Conservation (phyloP, 2,329 filamentous ascomycete genomes). For the Pestalotiopsis sp. region DNA sequence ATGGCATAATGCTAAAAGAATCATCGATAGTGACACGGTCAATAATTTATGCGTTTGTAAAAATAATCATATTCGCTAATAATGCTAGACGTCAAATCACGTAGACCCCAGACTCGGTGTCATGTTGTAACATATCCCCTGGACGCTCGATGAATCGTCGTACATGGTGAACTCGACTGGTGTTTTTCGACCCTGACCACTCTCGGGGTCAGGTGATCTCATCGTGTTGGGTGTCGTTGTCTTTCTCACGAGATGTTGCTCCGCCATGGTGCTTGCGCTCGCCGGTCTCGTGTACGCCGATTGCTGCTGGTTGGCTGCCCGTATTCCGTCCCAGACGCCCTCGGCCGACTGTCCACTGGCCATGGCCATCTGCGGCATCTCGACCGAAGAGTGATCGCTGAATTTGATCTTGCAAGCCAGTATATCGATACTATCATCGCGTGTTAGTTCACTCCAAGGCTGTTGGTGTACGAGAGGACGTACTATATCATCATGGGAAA, state of each 20-base stretch:
- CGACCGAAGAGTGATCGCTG: background rate
- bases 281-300: background rate
- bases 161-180: background rate
- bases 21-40: background rate
- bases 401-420: conserved; percentile 9
- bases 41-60: background rate
- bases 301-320: background rate
- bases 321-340: background rate
- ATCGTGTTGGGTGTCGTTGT: background rate
- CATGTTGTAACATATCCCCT: background rate
- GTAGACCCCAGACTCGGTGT: background rate
- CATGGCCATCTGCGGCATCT: conserved; percentile 3
- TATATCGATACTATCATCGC: background rate
- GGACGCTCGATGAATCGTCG: background rate
- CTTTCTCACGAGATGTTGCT: background rate
- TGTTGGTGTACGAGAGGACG: conserved; percentile 17
- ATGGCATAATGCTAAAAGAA: background rate
- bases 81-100: background rate
- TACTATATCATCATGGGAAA: conserved; percentile 45
- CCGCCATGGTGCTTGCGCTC: background rate
- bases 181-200: background rate
- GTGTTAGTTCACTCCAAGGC: background rate
- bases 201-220: background rate
- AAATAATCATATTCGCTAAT: background rate
- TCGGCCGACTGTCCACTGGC: background rate